These are phyloP conservation scores for Paecilomyces dactylethromorphus DNA, from an alignment of 2,329 filamentous ascomycete genomes.

Conservation along the genomic window DNA sequence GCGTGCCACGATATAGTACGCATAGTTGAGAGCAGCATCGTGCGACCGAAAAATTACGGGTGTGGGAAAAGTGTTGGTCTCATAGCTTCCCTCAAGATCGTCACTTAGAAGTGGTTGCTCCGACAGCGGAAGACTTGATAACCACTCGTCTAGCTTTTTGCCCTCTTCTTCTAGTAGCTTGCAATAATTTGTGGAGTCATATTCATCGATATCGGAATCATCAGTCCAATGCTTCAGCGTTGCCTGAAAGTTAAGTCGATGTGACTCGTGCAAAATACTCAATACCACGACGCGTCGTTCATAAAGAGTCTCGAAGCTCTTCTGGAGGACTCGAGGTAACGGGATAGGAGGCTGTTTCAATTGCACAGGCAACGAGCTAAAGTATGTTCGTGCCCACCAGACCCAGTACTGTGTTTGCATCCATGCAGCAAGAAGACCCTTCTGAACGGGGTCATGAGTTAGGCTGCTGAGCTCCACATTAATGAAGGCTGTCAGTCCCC, in stretches of 20 bases:
- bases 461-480: background rate
- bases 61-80: background rate
- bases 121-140: slow-evolving; percentile 9
- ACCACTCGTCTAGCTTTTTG: slow-evolving; percentile 12
- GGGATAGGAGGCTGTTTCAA: slow-evolving; percentile 7
- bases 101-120: slow-evolving; percentile 8
- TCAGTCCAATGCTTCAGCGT: slow-evolving; percentile 6
- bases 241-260: slow-evolving; percentile 11
- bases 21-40: slow-evolving; percentile 17
- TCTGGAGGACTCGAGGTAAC: slow-evolving; percentile 4
- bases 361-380: slow-evolving; percentile 14
- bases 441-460: slow-evolving; percentile 1
- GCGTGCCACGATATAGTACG: slow-evolving; percentile 15
- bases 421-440: slow-evolving; percentile 13
- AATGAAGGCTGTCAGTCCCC: slow-evolving; percentile 4
- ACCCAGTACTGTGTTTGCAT: slow-evolving; percentile 15
- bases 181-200: background rate
- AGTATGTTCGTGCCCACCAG: slow-evolving; percentile 21
- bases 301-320: slow-evolving; percentile 1
- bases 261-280: slow-evolving; percentile 18
- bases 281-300: slow-evolving; percentile 12
- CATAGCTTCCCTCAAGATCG: background rate
- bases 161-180: background rate
- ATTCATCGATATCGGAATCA: too few relatives aligned
- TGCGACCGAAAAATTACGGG: slow-evolving; percentile 11